Conservation (phyloP, 139 green algal species). For the Tetradesmus lagerheimii region DNA sequence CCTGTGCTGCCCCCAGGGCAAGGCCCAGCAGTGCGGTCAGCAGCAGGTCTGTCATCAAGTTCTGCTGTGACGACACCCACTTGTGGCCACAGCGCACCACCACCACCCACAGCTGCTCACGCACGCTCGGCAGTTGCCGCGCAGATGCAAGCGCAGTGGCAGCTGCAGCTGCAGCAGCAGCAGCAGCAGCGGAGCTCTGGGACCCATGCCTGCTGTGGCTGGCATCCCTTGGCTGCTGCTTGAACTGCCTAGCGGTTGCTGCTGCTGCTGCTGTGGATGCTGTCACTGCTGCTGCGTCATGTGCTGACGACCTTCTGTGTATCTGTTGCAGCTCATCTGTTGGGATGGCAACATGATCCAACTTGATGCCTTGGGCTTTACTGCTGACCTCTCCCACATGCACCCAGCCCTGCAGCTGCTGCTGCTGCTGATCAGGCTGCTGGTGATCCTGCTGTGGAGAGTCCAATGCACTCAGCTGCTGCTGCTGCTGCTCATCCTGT, state of each 20-base stretch:
- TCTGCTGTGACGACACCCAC: not conserved
- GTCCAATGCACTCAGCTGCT: not conserved
- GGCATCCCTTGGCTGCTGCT: no score
- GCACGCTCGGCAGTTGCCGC: not conserved
- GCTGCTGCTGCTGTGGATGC: not conserved
- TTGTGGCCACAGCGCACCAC: constrained; percentile 6
- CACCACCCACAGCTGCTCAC: constrained; percentile 1
- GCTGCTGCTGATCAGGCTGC: not conserved
- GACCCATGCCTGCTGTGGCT: not conserved
- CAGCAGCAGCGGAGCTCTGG: not conserved
- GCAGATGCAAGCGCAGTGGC: not conserved
- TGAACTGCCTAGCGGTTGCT: not conserved
- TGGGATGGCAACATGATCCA: not conserved
- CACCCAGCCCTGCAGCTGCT: not conserved
- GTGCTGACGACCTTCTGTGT: not conserved
- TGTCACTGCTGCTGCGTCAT: not conserved
- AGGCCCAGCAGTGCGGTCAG: constrained; percentile 32
- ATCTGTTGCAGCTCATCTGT: no score
- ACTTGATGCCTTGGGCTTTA: no score
- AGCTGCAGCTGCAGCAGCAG: not conserved
- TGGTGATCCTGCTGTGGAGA: not conserved
- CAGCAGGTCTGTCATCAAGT: constrained; percentile 36
- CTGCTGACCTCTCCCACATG: no score
- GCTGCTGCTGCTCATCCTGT: not conserved
- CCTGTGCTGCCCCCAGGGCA: not conserved